These are phyloP conservation scores for Scolecobasidium constrictum DNA, from an alignment of 2,329 filamentous ascomycete genomes.

Conservation along the genomic window DNA sequence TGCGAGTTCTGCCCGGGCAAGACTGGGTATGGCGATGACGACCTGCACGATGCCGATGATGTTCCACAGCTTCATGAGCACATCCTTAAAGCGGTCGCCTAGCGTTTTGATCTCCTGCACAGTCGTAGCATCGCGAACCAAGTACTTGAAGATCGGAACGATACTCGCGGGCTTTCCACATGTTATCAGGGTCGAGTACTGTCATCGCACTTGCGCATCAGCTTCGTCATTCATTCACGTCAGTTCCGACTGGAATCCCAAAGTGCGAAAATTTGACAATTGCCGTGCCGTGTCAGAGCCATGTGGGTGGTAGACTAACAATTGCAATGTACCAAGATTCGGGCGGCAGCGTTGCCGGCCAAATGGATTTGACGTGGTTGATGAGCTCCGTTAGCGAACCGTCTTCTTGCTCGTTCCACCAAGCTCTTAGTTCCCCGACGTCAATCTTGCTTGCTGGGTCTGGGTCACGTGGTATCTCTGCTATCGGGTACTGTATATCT, in stretches of 20 bases:
- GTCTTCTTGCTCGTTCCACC: not conserved
- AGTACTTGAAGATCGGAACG: not conserved
- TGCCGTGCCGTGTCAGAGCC: not conserved
- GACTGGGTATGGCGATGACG: not conserved
- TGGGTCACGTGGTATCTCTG: not conserved
- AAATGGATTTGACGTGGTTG: not conserved
- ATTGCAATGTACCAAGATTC: not conserved
- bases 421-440: not conserved
- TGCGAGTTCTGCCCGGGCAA: not conserved
- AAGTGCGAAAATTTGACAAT: too few species aligned
- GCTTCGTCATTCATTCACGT: too few species aligned
- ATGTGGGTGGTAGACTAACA: not conserved
- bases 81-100: not conserved
- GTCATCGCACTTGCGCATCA: too few species aligned
- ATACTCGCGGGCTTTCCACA: not conserved
- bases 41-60: not conserved
- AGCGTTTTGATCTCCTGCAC: not conserved
- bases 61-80: slow-evolving; percentile 1
- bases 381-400: not conserved
- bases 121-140: not conserved
- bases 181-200: not conserved
- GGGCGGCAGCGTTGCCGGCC: not conserved
- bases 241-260: too few species aligned
- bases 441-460: not conserved
- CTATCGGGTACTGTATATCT: not conserved